phyloP scores from a whole-genome alignment of 148 eudicot species.

The Gaultheria prostrata region DNA sequence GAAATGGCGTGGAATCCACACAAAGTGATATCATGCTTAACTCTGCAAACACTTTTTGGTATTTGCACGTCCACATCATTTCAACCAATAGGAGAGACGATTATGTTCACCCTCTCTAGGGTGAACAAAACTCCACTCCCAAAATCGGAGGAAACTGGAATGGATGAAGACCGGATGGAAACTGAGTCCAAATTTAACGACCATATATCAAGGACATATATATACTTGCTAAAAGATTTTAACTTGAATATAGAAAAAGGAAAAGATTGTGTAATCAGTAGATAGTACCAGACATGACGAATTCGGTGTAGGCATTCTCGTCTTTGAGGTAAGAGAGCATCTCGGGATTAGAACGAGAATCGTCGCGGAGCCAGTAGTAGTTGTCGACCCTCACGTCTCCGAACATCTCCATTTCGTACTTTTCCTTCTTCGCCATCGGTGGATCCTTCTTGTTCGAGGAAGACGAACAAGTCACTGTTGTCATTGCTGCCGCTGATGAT shows the following conservation, averaged over 20 bases:
- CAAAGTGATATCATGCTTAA: too few species aligned
- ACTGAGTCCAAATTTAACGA: neutral
- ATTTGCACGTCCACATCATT: too few species aligned
- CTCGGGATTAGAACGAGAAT: constrained; percentile 66
- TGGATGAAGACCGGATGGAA: neutral
- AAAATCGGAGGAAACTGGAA: neutral
- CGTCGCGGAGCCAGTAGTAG: constrained; percentile 92
- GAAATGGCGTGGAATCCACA: too few species aligned
- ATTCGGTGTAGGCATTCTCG: constrained; percentile 65
- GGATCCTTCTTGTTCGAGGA: constrained; percentile 13
- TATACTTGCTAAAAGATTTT: neutral
- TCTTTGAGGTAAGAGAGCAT: constrained; percentile 55
- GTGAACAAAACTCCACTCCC: too few species aligned
- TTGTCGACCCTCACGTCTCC: constrained; percentile 74
- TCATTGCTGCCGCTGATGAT: neutral
- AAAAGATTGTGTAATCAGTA: neutral
- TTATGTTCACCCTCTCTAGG: too few species aligned
- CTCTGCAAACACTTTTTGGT: too few species aligned
- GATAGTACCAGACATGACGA: constrained; percentile 64
- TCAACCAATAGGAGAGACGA: too few species aligned
- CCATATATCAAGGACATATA: neutral
- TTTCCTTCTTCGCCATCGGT: constrained; percentile 66
- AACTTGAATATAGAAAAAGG: neutral
- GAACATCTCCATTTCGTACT: constrained; percentile 69
- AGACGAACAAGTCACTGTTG: neutral